These are phyloP conservation scores for Ophiostoma ips DNA, from an alignment of 2,329 filamentous ascomycete species.

Conservation along the genomic window DNA sequence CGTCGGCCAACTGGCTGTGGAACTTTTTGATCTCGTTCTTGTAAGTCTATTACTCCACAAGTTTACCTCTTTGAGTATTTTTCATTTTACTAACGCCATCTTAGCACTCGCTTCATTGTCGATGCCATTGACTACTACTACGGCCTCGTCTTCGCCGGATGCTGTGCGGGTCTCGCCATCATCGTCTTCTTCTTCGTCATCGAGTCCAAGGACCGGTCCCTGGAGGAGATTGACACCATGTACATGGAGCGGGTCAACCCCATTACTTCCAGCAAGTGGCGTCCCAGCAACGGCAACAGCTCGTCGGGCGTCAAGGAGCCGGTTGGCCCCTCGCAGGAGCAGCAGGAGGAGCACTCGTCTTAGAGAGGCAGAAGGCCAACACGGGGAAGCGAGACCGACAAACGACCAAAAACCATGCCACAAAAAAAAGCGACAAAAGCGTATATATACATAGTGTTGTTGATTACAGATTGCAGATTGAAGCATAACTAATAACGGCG, in stretches of 20 bases:
- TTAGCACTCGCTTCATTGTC: neutral
- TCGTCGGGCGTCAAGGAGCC: neutral
- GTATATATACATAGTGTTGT: too few species aligned
- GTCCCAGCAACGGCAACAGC: neutral
- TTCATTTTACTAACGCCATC: neutral
- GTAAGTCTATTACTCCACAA: too few species aligned
- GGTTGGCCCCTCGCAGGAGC: neutral
- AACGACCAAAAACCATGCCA: too few species aligned
- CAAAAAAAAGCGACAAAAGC: too few species aligned
- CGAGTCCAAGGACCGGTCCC: constrained; percentile 3
- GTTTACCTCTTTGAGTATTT: neutral
- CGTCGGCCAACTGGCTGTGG: constrained; percentile 45
- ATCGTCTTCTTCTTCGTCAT: constrained; percentile 2
- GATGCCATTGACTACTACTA: constrained; percentile 1
- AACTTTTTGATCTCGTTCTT: constrained; percentile 13
- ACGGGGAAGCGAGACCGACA: too few species aligned
- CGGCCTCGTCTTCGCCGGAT: neutral
- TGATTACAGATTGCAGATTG: too few species aligned
- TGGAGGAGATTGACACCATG: constrained; percentile 4
- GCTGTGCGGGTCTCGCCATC: neutral
- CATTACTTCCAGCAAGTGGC: neutral
- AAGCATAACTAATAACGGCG: too few species aligned
- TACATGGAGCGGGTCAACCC: neutral
- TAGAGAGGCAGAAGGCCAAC: too few species aligned
- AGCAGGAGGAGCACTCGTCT: too few species aligned